Evolutionary conservation across 371 early-diverging fungal species (phyloP).

Genomic region (Thermomucor indicae-seudaticae): DNA sequence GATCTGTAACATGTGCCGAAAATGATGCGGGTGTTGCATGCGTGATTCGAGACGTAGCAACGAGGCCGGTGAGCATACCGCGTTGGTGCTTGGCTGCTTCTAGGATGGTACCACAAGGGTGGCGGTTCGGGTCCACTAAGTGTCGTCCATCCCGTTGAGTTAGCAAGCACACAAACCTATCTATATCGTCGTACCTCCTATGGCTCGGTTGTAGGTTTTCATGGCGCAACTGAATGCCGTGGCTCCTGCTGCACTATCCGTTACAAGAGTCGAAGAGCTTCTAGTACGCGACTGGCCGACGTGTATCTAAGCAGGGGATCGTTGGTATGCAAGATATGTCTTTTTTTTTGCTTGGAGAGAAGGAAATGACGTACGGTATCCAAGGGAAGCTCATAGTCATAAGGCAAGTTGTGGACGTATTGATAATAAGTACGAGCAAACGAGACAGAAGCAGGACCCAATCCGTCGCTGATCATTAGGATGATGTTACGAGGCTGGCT

Average conservation of each 20-base stretch:
- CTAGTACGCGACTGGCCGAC: conserved; percentile 86
- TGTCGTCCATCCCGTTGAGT: neutral
- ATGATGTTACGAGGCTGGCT: conserved; percentile 66
- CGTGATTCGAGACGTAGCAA: conserved; percentile 87
- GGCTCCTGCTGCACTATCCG: conserved; percentile 95
- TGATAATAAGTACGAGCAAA: conserved; percentile 73
- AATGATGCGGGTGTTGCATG: conserved; percentile 82
- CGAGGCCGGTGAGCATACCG: conserved; percentile 80
- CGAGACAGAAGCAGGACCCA: conserved; percentile 86
- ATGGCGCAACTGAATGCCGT: conserved; percentile 82
- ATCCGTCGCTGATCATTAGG: conserved; percentile 87
- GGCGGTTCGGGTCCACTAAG: conserved; percentile 48
- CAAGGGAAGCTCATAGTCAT: conserved; percentile 49
- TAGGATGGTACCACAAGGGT: conserved; percentile 84
- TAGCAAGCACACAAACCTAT: neutral
- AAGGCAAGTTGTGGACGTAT: conserved; percentile 40
- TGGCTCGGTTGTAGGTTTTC: conserved; percentile 88
- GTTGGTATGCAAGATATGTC: neutral
- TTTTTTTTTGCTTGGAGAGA: neutral
- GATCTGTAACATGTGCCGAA: conserved; percentile 71
- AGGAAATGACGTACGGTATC: conserved; percentile 40
- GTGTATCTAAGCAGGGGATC: conserved; percentile 42
- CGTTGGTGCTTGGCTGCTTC: conserved; percentile 80
- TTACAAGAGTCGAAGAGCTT: conserved; percentile 72
- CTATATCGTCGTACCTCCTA: conserved; percentile 45